Percentiles rank a stretch among this genome's conserved stretches.
Evolutionary conservation across 179 eudicot species (phyloP).

Genomic region (Corrigiola litoralis): DNA sequence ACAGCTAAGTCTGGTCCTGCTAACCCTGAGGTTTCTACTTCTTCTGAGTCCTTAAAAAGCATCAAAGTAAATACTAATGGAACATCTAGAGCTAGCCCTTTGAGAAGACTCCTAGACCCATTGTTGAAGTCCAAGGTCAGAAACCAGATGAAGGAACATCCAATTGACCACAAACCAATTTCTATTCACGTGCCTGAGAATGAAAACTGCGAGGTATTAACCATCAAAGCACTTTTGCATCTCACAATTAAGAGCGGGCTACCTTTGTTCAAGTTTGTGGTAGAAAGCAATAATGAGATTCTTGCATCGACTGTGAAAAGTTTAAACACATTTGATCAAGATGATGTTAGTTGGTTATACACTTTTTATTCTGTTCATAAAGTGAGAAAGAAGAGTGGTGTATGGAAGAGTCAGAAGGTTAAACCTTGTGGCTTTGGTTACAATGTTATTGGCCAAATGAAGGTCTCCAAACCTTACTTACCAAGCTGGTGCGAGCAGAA

Average conservation of each 20-base stretch:
- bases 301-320: constrained; percentile 63
- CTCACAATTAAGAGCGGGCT: constrained; percentile 56
- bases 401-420: constrained; percentile 62
- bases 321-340: constrained; percentile 35
- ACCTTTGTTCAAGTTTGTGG: constrained; percentile 70
- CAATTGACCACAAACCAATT: constrained; percentile 20
- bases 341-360: constrained; percentile 51
- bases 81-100: constrained; percentile 55
- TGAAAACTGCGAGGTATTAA: constrained; percentile 25
- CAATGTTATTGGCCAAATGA: constrained; percentile 67
- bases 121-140: constrained; percentile 43
- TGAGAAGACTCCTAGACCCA: constrained; percentile 67
- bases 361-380: constrained; percentile 67
- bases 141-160: constrained; percentile 22
- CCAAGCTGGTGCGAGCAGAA: constrained; percentile 25
- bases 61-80: constrained; percentile 20
- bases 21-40: constrained; percentile 25
- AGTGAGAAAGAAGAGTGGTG: constrained; percentile 48
- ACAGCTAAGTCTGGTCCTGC: constrained; percentile 49
- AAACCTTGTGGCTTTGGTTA: constrained; percentile 52
- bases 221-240: constrained; percentile 61
- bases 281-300: constrained; percentile 55
- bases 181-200: constrained; percentile 15
- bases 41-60: constrained; percentile 14
- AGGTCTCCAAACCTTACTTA: constrained; percentile 37